A percentile compares a stretch with the other conserved stretches of the same genome.
Evolutionary conservation across 2,329 filamentous ascomycete genomes (phyloP).

Genomic region (Paecilomyces fulvus): DNA sequence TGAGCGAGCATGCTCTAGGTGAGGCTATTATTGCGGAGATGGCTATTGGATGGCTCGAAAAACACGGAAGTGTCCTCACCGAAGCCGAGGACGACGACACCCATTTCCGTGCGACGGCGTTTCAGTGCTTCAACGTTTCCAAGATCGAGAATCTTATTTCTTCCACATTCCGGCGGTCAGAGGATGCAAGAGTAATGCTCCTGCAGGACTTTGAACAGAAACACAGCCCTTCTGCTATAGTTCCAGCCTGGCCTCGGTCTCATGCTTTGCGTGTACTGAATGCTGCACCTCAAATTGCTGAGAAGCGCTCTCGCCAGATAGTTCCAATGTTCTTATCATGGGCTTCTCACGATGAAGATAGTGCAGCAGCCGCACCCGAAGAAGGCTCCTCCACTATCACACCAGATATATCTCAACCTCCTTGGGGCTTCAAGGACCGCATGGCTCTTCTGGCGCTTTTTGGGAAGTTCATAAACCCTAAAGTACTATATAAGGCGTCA

Average conservation of each 20-base stretch:
- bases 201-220: slow-evolving; percentile 55
- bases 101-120: slow-evolving; percentile 42
- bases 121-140: slow-evolving; percentile 72
- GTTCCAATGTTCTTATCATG: slow-evolving; percentile 81
- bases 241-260: slow-evolving; percentile 50
- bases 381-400: slow-evolving; percentile 16
- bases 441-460: slow-evolving; percentile 77
- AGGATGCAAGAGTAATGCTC: slow-evolving; percentile 51
- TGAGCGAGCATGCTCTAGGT: slow-evolving; percentile 61
- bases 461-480: slow-evolving; percentile 77
- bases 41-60: slow-evolving; percentile 67
- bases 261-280: slow-evolving; percentile 74
- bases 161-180: slow-evolving; percentile 45
- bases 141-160: slow-evolving; percentile 48
- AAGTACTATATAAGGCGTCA: slow-evolving; percentile 66
- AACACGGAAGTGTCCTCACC: slow-evolving; percentile 16
- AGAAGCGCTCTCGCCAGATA: slow-evolving; percentile 75
- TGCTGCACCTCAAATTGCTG: slow-evolving; percentile 65
- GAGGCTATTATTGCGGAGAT: slow-evolving; percentile 65
- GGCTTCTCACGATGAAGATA: slow-evolving; percentile 50
- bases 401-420: slow-evolving; percentile 13
- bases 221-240: slow-evolving; percentile 36
- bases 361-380: slow-evolving; percentile 17
- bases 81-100: slow-evolving; percentile 18
- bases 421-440: slow-evolving; percentile 56